Conservation (phyloP, 345 rosid species). For the Abelmoschus esculentus region DNA sequence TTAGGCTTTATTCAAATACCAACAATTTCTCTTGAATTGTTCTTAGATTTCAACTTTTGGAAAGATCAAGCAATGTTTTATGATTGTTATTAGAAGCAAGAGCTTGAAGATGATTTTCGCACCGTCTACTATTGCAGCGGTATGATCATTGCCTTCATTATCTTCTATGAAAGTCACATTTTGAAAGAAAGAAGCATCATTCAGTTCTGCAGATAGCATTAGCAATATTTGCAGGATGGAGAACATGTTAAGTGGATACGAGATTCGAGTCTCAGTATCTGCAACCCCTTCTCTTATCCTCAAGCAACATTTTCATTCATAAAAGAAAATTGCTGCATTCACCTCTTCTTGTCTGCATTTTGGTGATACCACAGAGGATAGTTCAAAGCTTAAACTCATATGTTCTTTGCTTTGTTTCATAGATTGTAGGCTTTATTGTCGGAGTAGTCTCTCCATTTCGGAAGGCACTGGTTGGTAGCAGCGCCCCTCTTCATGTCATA, state of each 20-base stretch:
- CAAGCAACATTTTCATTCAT: too few relatives aligned
- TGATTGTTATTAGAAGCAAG: conserved; percentile 18
- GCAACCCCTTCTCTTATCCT: too few relatives aligned
- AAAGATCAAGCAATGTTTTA: conserved; percentile 26
- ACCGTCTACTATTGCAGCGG: conserved; percentile 55
- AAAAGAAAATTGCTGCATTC: too few relatives aligned
- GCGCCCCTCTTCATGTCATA: conserved; percentile 52
- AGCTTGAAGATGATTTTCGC: conserved; percentile 44
- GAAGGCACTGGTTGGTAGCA: conserved; percentile 34
- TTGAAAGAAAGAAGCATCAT: too few relatives aligned
- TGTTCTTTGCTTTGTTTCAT: background rate
- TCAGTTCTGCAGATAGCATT: too few relatives aligned
- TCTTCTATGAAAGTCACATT: background rate
- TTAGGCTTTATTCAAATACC: background rate
- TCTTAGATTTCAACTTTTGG: conserved; percentile 24
- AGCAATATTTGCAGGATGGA: too few relatives aligned
- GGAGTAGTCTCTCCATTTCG: conserved; percentile 45
- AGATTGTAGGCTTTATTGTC: conserved; percentile 48
- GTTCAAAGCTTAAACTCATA: background rate
- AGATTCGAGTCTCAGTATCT: too few relatives aligned
- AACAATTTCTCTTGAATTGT: background rate
- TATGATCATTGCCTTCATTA: conserved; percentile 13
- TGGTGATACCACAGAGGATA: too few relatives aligned
- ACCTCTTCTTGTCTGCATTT: too few relatives aligned
- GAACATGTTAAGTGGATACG: too few relatives aligned